A percentile compares a stretch with the other conserved stretches of the same genome.
Evolutionary conservation across 2,329 filamentous ascomycete genomes (phyloP).

Genomic region (Botryotinia calthae): DNA sequence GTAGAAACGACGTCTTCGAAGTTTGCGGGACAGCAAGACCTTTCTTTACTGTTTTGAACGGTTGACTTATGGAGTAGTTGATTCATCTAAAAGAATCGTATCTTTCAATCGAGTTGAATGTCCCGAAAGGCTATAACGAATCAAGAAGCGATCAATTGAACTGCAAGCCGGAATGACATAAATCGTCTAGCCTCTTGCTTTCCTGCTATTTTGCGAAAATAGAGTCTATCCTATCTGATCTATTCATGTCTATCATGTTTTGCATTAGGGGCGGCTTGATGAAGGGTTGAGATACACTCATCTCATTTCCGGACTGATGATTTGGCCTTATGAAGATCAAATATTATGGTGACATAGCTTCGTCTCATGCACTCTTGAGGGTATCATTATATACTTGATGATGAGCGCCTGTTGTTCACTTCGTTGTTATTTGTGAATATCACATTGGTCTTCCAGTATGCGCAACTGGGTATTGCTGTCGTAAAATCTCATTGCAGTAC

Average conservation of each 20-base stretch:
- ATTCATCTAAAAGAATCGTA: too few species aligned
- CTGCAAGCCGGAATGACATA: rapidly evolving
- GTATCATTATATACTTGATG: neutral
- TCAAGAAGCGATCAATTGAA: neutral
- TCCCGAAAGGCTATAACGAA: neutral
- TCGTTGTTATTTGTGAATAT: neutral
- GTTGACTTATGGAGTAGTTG: neutral
- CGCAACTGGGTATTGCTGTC: neutral
- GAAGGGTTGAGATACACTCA: neutral
- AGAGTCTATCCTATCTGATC: neutral
- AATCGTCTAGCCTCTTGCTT: neutral
- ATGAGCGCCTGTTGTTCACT: neutral
- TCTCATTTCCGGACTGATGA: neutral
- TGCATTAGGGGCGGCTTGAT: neutral
- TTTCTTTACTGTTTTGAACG: neutral
- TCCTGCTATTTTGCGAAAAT: rapidly evolving
- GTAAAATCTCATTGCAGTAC: neutral
- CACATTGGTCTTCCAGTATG: neutral
- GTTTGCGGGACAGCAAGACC: too few species aligned
- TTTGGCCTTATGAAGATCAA: neutral
- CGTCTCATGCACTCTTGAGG: neutral
- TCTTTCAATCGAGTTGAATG: neutral
- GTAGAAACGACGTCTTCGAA: neutral
- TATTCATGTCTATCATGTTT: neutral
- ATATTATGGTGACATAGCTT: too few species aligned